Evolutionary conservation across 2,329 filamentous ascomycete species (phyloP).

Genomic region (Talaromyces sp.): DNA sequence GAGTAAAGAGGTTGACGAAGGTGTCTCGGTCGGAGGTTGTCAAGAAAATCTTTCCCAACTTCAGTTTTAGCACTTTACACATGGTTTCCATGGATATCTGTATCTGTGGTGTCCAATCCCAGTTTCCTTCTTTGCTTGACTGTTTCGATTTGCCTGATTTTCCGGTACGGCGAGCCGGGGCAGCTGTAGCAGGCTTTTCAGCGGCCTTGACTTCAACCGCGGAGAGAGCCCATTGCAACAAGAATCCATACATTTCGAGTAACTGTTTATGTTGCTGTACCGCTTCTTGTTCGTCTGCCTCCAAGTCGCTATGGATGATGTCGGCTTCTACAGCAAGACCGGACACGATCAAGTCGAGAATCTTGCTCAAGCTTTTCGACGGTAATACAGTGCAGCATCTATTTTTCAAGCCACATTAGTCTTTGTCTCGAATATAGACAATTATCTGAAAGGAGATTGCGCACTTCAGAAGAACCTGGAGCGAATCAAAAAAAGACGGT

Average conservation of each 20-base stretch:
- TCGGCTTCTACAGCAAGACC: constrained; percentile 84
- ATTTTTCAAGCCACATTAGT: constrained; percentile 60
- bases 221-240: constrained; percentile 91
- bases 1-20: constrained; percentile 85
- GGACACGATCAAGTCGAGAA: constrained; percentile 85
- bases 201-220: constrained; percentile 92
- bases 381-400: constrained; percentile 81
- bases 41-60: constrained; percentile 86
- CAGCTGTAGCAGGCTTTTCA: constrained; percentile 75
- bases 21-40: constrained; percentile 96
- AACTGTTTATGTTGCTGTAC: constrained; percentile 84
- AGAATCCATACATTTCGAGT: constrained; percentile 88
- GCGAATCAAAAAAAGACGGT: constrained; percentile 77
- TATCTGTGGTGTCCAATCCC: constrained; percentile 86
- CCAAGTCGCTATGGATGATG: constrained; percentile 77
- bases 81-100: constrained; percentile 87
- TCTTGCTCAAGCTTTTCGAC: constrained; percentile 79
- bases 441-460: constrained; percentile 48
- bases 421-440: constrained; percentile 40
- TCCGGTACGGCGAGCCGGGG: constrained; percentile 67
- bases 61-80: constrained; percentile 92
- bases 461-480: constrained; percentile 96
- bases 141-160: constrained; percentile 70
- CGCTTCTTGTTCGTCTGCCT: constrained; percentile 85
- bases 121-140: constrained; percentile 67